phyloP scores from a whole-genome alignment of 1,284 basidiomycete genomes.

The Ganoderma lucidum region DNA sequence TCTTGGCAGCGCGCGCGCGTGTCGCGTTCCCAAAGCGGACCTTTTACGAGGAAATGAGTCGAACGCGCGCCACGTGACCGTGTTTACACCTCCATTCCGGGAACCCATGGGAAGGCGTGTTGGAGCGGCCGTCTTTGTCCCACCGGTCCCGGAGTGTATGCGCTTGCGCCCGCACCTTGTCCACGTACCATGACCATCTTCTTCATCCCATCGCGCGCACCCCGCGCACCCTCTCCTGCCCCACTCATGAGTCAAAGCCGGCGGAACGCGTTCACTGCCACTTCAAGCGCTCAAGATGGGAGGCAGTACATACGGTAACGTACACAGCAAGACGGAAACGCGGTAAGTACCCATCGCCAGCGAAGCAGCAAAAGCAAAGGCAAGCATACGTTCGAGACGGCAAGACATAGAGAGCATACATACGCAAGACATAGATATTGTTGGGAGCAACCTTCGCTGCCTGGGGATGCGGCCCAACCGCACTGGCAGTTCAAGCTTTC shows the following conservation, averaged over 20 bases:
- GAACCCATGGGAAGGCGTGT: constrained; percentile 4
- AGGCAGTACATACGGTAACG: background rate
- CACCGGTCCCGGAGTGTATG: too few relatives aligned
- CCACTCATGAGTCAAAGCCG: background rate
- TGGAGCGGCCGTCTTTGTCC: constrained; percentile 1
- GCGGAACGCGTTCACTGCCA: background rate
- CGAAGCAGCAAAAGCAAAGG: background rate
- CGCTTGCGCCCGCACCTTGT: background rate
- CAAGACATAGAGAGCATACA: background rate
- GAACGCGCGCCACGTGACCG: constrained; percentile 20
- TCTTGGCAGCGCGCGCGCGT: background rate
- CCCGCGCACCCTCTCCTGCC: background rate
- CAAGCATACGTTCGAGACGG: background rate
- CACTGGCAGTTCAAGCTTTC: background rate
- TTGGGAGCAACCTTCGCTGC: background rate
- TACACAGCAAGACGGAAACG: background rate
- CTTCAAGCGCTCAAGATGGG: background rate
- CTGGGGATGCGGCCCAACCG: background rate
- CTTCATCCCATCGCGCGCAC: background rate
- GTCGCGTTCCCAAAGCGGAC: constrained; percentile 15
- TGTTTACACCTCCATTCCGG: constrained; percentile 13
- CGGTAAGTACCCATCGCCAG: background rate
- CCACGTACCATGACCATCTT: constrained; percentile 6
- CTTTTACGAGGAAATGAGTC: constrained; percentile 14
- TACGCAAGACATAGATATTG: background rate